phyloP scores from a whole-genome alignment of 176 grass and related monocot genomes.

The Pontederia crassipes region DNA sequence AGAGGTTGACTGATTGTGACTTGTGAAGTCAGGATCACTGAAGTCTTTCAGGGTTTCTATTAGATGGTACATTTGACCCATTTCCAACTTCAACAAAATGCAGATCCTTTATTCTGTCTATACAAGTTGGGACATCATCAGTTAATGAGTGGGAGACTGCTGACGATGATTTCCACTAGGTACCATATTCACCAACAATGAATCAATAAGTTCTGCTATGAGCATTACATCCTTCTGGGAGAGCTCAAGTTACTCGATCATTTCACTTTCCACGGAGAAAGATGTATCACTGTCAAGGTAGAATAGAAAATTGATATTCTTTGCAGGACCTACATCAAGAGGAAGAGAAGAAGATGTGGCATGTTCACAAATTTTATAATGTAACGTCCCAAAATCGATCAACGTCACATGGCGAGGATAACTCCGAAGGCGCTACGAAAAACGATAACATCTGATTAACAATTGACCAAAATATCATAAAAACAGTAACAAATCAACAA shows the following conservation, averaged over 20 bases:
- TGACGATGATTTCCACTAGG: constrained; percentile 10
- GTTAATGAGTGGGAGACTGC: no score
- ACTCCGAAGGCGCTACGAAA: no score
- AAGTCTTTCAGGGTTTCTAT: constrained; percentile 18
- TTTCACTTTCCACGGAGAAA: constrained; percentile 16
- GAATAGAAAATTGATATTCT: constrained; percentile 27
- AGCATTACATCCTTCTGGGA: constrained; percentile 21
- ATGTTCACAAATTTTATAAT: background rate
- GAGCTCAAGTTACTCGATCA: constrained; percentile 27
- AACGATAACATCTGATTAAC: no score
- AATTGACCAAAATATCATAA: no score
- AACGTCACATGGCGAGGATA: no score
- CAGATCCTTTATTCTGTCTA: constrained; percentile 4
- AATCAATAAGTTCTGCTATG: constrained; percentile 27
- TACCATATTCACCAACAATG: constrained; percentile 19
- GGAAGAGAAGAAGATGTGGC: background rate
- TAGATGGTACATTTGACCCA: background rate
- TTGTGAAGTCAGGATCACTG: background rate
- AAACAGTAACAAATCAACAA: no score
- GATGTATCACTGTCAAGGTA: constrained; percentile 21
- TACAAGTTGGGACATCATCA: background rate
- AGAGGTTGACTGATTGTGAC: background rate
- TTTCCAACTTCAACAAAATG: constrained; percentile 3
- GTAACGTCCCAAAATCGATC: no score
- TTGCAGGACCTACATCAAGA: constrained; percentile 13